phyloP scores from a whole-genome alignment of 768 basidiomycete species.

The Amanita pallidorosea region DNA sequence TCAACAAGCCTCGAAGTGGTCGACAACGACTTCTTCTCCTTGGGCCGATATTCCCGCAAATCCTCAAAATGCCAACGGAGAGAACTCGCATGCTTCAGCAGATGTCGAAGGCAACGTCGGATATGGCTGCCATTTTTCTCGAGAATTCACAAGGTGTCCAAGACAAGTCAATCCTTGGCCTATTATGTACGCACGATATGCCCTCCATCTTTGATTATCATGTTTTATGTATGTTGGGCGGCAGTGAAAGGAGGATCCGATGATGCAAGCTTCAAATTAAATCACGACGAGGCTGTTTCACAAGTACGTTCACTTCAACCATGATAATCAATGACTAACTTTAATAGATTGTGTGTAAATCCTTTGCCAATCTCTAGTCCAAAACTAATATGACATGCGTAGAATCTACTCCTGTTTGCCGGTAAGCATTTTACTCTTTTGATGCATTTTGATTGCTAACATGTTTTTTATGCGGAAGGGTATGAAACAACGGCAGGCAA shows the following conservation, averaged over 20 bases:
- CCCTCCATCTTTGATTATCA: not conserved
- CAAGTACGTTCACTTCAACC: not conserved
- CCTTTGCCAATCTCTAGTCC: not conserved
- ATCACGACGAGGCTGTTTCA: not conserved
- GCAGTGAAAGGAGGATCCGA: not conserved
- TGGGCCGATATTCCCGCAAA: not conserved
- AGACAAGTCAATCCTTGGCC: not conserved
- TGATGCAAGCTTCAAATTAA: not conserved
- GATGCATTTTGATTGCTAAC: not conserved
- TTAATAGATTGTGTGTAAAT: not conserved
- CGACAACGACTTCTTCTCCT: not conserved
- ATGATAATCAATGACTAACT: not conserved
- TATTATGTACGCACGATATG: not conserved
- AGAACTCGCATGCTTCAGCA: not conserved
- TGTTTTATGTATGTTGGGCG: not conserved
- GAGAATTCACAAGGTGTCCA: not conserved
- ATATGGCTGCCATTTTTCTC: not conserved
- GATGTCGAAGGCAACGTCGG: not conserved
- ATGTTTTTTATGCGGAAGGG: not conserved
- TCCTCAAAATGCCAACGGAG: not conserved
- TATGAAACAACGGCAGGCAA: slow-evolving; percentile 17
- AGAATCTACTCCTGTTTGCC: not conserved
- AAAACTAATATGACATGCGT: not conserved
- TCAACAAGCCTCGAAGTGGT: not conserved
- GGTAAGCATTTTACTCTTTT: not conserved